Evolutionary conservation across 805 yeast genomes (phyloP).

Genomic region (Saturnispora saitoi): DNA sequence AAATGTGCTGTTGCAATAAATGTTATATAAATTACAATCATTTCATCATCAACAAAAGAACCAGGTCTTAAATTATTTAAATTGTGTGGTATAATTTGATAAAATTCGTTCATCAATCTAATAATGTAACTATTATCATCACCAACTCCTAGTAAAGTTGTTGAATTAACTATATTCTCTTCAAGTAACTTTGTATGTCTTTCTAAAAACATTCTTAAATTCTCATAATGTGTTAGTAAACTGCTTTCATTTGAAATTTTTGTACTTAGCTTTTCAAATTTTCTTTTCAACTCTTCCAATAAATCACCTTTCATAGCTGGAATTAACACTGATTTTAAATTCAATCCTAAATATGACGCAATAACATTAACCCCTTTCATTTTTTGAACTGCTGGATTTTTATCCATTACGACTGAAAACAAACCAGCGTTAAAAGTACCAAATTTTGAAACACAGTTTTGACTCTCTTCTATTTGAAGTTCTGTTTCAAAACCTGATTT

Average conservation of each 20-base stretch:
- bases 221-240: conserved; percentile 7
- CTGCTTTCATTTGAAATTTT: not conserved
- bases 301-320: not conserved
- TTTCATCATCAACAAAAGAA: not conserved
- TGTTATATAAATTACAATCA: conserved; percentile 1
- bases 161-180: not conserved
- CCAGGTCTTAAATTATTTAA: conserved; percentile 6
- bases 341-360: conserved; percentile 2
- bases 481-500: conserved; percentile 8
- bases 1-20: conserved; percentile 4
- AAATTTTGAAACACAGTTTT: conserved; percentile 5
- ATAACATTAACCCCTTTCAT: conserved; percentile 1
- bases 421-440: conserved; percentile 13
- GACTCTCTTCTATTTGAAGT: conserved; percentile 3
- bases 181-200: conserved; percentile 3
- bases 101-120: conserved; percentile 10
- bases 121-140: conserved; percentile 9
- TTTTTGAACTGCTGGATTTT: not conserved
- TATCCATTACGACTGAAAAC: conserved; percentile 9
- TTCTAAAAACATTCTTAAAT: conserved; percentile 7
- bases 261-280: conserved; percentile 3
- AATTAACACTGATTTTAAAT: conserved; percentile 6
- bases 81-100: conserved; percentile 11
- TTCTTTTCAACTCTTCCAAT: conserved; percentile 7
- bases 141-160: conserved; percentile 7